phyloP scores from a whole-genome alignment of 2,329 filamentous ascomycete species.

The Sarocladiaceae sp. region DNA sequence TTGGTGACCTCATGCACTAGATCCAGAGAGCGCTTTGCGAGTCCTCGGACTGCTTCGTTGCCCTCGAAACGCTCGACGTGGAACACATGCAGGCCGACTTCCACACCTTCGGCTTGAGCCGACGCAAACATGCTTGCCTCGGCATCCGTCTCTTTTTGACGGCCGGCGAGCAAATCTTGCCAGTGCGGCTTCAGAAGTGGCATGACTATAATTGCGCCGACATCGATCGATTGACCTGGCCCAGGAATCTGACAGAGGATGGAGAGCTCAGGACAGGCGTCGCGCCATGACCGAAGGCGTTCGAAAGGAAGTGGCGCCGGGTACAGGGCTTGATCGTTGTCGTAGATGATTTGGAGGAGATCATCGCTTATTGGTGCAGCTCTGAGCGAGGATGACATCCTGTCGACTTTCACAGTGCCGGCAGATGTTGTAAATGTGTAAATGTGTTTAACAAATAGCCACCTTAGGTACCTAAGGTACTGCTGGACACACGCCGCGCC shows the following conservation, averaged over 20 bases:
- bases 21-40: not conserved
- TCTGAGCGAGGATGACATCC: not conserved
- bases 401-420: not conserved
- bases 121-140: not conserved
- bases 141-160: not conserved
- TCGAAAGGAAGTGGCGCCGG: conserved; percentile 3
- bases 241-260: not conserved
- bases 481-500: too few species aligned
- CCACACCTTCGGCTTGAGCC: not conserved
- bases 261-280: conserved; percentile 1
- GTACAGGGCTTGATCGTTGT: not conserved
- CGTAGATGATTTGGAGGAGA: not conserved
- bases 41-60: not conserved
- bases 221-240: not conserved
- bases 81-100: conserved; percentile 5
- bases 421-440: too few species aligned
- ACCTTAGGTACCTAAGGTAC: too few species aligned
- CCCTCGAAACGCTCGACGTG: conserved; percentile 5
- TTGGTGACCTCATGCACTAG: not conserved
- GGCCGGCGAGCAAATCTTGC: not conserved
- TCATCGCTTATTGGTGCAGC: not conserved
- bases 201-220: conserved; percentile 6
- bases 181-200: not conserved
- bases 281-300: conserved; percentile 2
- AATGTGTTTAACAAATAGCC: too few species aligned